Evolutionary conservation across 768 basidiomycete species (phyloP), one percentile per base, ranked within the genome.

Genomic region (Floccularia luteovirens): DNA sequence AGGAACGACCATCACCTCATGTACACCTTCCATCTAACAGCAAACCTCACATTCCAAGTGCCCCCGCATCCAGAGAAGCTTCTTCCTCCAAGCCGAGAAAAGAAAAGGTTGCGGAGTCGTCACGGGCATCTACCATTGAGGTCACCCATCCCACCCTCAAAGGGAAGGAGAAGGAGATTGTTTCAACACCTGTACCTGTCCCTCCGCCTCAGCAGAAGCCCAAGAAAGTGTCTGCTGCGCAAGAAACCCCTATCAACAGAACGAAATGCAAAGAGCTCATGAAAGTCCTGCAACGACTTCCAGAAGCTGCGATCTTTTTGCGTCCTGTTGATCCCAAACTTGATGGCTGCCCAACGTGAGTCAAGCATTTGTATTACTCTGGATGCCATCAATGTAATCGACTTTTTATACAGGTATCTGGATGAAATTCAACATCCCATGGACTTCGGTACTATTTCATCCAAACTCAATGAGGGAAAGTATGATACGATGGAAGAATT

Each of bases 261-360:
- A 90, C 81, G 71, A 94, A 90, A 59, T 87, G 83, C 55, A 81
- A 72, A 54, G 82, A 86, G 2, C 57, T 90, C 24, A 48, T 93
- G 41, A 79, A 72, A 53, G 60, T 47, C 17, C 52, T 92, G 5
- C 57, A 62, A 37, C 83, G 71, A 50, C 51, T 84, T 13, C 74
- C 78, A 2, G 85, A 91, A 53, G 73, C 78, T 28, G 62, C 57
- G 21, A 82, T 90, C 43, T 97, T 97, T 63, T 53, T 70, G 36
- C 68, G 74, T 17, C 89, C 94, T 2, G 94, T 97, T 14, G 84
- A 97, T 57, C 85, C 93, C 3, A 59, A 77, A 11, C 54, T 62
- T 36, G 89, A 90, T 59, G 91, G 88, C 14, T 94, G 87, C 57
- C 91, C 94, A 34, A 92, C 90, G 89, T 93, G 55, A 62, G 85